phyloP scores from a whole-genome alignment of 2,329 filamentous ascomycete species.

The Diaporthe aspalathi region DNA sequence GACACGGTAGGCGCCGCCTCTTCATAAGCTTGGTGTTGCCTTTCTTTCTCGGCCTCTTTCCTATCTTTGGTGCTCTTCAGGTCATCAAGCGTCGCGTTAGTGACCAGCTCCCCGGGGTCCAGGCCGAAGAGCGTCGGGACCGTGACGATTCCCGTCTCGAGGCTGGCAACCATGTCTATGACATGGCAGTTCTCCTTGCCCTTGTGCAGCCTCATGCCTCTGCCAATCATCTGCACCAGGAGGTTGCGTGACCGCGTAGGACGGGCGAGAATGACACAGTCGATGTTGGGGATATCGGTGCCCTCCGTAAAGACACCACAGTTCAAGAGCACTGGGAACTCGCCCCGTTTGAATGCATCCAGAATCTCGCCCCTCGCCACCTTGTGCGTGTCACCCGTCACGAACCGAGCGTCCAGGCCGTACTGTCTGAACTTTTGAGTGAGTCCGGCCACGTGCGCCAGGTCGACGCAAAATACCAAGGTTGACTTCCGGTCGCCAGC shows the following conservation, averaged over 20 bases:
- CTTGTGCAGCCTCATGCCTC: constrained; percentile 85
- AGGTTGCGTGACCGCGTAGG: constrained; percentile 94
- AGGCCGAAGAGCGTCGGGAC: constrained; percentile 94
- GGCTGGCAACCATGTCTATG: constrained; percentile 92
- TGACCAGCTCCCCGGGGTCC: constrained; percentile 82
- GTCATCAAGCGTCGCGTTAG: constrained; percentile 71
- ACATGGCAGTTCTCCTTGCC: constrained; percentile 91
- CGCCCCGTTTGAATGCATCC: constrained; percentile 77
- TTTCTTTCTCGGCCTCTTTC: constrained; percentile 57
- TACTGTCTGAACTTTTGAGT: constrained; percentile 80
- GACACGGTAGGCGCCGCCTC: constrained; percentile 14
- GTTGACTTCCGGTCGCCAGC: constrained; percentile 82
- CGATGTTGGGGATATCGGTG: constrained; percentile 96
- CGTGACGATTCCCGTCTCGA: constrained; percentile 87
- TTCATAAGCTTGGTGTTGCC: constrained; percentile 41
- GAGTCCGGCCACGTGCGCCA: constrained; percentile 81
- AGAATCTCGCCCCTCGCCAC: constrained; percentile 76
- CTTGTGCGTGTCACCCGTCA: constrained; percentile 84
- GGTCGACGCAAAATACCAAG: constrained; percentile 92
- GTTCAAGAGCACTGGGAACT: constrained; percentile 91
- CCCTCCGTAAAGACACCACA: constrained; percentile 98
- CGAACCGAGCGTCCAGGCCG: constrained; percentile 84
- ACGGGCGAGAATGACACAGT: constrained; percentile 88
- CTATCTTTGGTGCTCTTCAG: constrained; percentile 67
- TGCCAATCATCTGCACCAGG: constrained; percentile 96